phyloP scores from a whole-genome alignment of 2,329 filamentous ascomycete species.

The Colletotrichum acutatum region DNA sequence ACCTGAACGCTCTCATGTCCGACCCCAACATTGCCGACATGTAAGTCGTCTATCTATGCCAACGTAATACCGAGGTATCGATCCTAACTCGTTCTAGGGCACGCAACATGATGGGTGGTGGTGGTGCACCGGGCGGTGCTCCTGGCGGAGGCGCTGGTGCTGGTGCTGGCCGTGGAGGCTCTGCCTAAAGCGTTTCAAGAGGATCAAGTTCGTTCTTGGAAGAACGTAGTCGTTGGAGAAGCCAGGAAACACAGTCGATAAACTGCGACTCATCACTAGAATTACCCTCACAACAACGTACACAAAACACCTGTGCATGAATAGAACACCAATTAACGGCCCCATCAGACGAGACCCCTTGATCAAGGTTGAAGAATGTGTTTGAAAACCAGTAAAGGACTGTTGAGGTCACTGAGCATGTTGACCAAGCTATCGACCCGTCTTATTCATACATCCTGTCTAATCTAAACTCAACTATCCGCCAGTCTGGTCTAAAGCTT shows the following conservation, averaged over 20 bases:
- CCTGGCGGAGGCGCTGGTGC: constrained; percentile 43
- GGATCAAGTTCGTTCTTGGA: neutral
- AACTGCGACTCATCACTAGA: neutral
- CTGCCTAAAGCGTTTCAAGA: neutral
- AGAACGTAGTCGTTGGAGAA: neutral
- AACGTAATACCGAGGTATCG: neutral
- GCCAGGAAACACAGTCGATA: neutral
- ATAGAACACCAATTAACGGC: neutral
- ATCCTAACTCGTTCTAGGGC: constrained; percentile 47
- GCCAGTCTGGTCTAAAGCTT: constrained; percentile 2
- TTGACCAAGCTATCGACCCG: neutral
- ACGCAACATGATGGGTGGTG: constrained; percentile 58
- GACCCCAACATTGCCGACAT: constrained; percentile 94
- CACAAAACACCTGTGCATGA: constrained; percentile 20
- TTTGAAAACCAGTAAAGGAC: neutral
- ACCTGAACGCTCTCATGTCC: constrained; percentile 86
- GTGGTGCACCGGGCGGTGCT: constrained; percentile 38
- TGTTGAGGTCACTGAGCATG: neutral
- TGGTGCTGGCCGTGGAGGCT: constrained; percentile 39
- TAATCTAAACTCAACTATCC: constrained; percentile 1
- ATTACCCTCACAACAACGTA: neutral
- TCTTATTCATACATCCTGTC: constrained; percentile 14
- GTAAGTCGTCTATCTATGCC: constrained; percentile 66
- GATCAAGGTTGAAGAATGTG: neutral
- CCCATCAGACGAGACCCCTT: neutral